phyloP scores from a whole-genome alignment of 2,329 filamentous ascomycete genomes.

The Trematosphaeria pertusa region DNA sequence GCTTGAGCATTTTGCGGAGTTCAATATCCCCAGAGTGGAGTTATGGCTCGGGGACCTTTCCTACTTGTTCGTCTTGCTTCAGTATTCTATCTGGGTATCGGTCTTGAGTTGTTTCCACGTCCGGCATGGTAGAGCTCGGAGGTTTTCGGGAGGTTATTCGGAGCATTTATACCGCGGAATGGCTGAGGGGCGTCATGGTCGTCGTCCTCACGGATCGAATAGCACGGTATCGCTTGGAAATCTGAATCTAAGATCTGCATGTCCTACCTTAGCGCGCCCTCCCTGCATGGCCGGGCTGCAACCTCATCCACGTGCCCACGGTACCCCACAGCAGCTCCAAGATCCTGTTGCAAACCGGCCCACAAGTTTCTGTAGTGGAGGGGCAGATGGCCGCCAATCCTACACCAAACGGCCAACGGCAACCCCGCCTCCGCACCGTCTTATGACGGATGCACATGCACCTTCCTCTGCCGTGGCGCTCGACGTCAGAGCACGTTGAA shows the following conservation, averaged over 20 bases:
- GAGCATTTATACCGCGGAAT: too few relatives aligned
- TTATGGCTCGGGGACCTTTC: not conserved
- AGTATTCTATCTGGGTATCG: too few relatives aligned
- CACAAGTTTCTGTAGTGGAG: slow-evolving; percentile 10
- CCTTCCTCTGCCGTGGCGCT: slow-evolving; percentile 6
- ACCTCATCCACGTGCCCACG: slow-evolving; percentile 3
- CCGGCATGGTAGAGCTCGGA: too few relatives aligned
- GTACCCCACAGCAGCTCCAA: slow-evolving; percentile 14
- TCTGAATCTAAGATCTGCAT: not conserved
- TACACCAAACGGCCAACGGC: too few relatives aligned
- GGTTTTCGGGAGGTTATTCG: too few relatives aligned
- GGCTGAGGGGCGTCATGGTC: too few relatives aligned
- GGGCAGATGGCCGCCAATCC: slow-evolving; percentile 8
- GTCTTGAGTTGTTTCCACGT: too few relatives aligned
- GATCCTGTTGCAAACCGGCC: slow-evolving; percentile 12
- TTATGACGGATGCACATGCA: slow-evolving; percentile 21
- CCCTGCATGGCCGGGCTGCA: not conserved
- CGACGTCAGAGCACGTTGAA: not conserved
- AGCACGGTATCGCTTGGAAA: too few relatives aligned
- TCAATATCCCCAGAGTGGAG: slow-evolving; percentile 18
- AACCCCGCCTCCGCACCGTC: slow-evolving; percentile 22
- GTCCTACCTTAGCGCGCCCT: not conserved
- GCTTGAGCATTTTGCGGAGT: slow-evolving; percentile 20
- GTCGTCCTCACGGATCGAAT: too few relatives aligned
- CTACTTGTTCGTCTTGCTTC: not conserved